Evolutionary conservation across 768 basidiomycete species (phyloP), one percentile per base, ranked within the genome.

Genomic region (Lactifluus piperatus): DNA sequence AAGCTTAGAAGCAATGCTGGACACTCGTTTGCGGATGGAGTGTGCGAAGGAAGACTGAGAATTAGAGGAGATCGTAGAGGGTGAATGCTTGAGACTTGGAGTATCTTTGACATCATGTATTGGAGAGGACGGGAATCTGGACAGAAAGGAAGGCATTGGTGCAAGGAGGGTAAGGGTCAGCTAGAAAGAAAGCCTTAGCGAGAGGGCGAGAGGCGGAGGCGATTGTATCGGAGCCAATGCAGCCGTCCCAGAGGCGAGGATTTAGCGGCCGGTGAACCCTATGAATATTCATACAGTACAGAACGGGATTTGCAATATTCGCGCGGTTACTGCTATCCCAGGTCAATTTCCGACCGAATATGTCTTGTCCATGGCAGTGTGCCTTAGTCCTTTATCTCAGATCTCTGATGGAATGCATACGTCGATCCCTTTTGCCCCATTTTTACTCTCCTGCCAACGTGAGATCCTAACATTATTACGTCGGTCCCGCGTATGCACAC

Each of bases 61-160:
- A 18, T 44, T 51, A 6, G 50, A 61, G 11, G 60, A 56, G 50
- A 51, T 51, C 5, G 54, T 60, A 4, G 59, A 60, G 3, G 59
- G 54, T 0, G 59, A 56, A 26, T 61, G 54, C 36, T 41, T 43
- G 22, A 56, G 60, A 9, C 54, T 30, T 8, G 60, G 54, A 0
- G 37, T 20, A 29, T 56, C 54, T 2, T 49, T 43, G 47, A 22
- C 22, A 14, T 44, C 30, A 36, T 50, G 32, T 8, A 11, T 51
- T 13, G 13, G 46, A 20, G 36, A 26, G 6, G 10, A 24, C 3
- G 50, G 50, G 29, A 44, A 39, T 6, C 24, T 24, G 49, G 30
- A 32, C 22, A 51, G n/a, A 30, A 61, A 61, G 20, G 52, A 48
- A 4, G 36, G 60, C 48, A 52, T 46, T 22, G 30, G 6, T 20